A percentile compares a stretch with the other conserved stretches of the same genome.
These are phyloP conservation scores for Phytophthora podocarpi DNA, from an alignment of 352 stramenopile species.

Conservation along the genomic window DNA sequence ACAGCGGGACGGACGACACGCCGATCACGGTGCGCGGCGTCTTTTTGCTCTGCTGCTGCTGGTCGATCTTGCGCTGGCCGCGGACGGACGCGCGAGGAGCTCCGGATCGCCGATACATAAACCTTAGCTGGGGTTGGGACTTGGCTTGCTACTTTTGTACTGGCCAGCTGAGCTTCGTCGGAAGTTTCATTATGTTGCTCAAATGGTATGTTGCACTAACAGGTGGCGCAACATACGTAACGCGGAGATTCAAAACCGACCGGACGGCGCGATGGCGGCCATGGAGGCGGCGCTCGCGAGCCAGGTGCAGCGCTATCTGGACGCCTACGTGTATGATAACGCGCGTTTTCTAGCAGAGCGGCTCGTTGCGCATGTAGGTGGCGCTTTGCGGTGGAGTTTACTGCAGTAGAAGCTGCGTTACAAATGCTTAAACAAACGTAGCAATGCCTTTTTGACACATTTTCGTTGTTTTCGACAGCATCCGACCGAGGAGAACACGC, in stretches of 20 bases:
- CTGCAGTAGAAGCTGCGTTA: slow-evolving; percentile 15
- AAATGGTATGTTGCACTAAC: not conserved
- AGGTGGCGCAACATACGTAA: not conserved
- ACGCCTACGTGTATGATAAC: slow-evolving; percentile 62
- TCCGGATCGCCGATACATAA: slow-evolving; percentile 41
- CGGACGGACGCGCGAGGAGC: slow-evolving; percentile 55
- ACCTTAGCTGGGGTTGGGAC: not conserved
- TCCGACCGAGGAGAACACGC: slow-evolving; percentile 56
- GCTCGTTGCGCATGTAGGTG: slow-evolving; percentile 74
- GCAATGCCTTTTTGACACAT: slow-evolving; percentile 21
- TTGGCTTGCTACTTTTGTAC: not conserved
- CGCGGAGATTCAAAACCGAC: slow-evolving; percentile 17
- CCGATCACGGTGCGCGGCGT: slow-evolving; percentile 50
- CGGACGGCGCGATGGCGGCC: slow-evolving; percentile 14
- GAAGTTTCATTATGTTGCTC: slow-evolving; percentile 11
- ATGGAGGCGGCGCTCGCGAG: slow-evolving; percentile 56
- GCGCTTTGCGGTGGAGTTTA: slow-evolving; percentile 8
- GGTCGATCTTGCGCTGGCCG: slow-evolving; percentile 63
- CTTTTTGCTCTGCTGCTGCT: slow-evolving; percentile 54
- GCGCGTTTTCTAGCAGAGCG: slow-evolving; percentile 84
- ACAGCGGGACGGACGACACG: slow-evolving; percentile 70
- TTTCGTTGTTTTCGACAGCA: slow-evolving; percentile 44
- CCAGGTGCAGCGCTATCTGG: slow-evolving; percentile 61
- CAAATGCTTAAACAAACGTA: slow-evolving; percentile 4
- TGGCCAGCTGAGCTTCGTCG: not conserved